A percentile compares a stretch with the other conserved stretches of the same genome.
Conservation (phyloP, 2,329 filamentous ascomycete species). For the Penicillium sp. region DNA sequence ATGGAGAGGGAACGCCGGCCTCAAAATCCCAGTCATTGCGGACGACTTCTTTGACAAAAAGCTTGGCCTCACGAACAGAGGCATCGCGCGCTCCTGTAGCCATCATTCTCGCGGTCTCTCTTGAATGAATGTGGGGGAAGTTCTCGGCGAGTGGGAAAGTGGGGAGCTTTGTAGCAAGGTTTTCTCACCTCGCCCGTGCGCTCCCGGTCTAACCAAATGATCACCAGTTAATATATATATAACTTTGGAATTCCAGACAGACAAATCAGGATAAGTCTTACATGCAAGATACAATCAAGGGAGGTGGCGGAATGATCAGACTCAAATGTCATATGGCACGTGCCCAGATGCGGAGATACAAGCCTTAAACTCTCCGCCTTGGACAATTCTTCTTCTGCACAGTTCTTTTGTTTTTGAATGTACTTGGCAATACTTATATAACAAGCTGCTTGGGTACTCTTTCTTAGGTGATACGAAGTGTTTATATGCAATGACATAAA, state of each 20-base stretch:
- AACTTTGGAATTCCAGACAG: not conserved
- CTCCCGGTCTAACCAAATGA: not conserved
- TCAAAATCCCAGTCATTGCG: conserved; percentile 46
- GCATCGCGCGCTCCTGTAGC: conserved; percentile 37
- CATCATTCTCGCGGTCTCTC: conserved; percentile 14
- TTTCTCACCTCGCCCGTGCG: conserved; percentile 13
- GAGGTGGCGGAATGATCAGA: conserved; percentile 10
- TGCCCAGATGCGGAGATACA: conserved; percentile 12
- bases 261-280: not conserved
- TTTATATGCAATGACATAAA: too few relatives aligned
- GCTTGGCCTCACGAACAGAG: conserved; percentile 43
- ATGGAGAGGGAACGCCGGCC: conserved; percentile 22
- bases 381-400: not conserved
- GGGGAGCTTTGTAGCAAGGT: conserved; percentile 15
- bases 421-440: not conserved
- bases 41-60: conserved; percentile 41
- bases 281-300: not conserved
- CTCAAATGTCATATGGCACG: conserved; percentile 9
- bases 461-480: too few relatives aligned
- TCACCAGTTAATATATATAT: not conserved
- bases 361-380: not conserved
- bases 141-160: conserved; percentile 7
- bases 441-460: too few relatives aligned
- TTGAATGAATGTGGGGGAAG: conserved; percentile 13
- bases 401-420: not conserved